Evolutionary conservation across 768 basidiomycete genomes (phyloP).

Genomic region (Chlorophyllum brunneum): DNA sequence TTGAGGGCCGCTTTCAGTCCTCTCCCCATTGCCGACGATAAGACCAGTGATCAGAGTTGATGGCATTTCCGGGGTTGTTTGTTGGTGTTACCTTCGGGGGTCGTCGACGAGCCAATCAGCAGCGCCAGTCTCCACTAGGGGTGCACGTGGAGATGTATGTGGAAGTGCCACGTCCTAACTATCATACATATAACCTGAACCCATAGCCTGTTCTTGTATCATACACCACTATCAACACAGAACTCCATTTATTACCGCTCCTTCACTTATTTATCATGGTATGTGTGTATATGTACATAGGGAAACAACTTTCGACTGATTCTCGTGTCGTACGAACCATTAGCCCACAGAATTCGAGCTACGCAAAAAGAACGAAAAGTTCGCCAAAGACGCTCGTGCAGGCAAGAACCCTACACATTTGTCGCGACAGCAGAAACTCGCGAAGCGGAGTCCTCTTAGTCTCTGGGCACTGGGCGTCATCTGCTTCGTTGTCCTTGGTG

Average conservation of each 20-base stretch:
- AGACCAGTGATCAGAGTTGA: not conserved
- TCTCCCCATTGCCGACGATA: constrained; percentile 38
- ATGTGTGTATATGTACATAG: not conserved
- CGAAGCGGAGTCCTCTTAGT: constrained; percentile 72
- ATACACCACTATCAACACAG: constrained; percentile 13
- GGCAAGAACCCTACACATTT: constrained; percentile 76
- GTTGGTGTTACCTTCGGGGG: constrained; percentile 2
- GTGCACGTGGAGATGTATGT: not conserved
- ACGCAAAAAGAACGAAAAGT: constrained; percentile 76
- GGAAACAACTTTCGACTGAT: not conserved
- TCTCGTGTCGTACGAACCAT: constrained; percentile 7
- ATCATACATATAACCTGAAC: not conserved
- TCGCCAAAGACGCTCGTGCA: constrained; percentile 64
- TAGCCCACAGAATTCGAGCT: constrained; percentile 86
- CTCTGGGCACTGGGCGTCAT: constrained; percentile 72
- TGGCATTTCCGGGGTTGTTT: not conserved
- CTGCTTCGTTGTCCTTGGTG: constrained; percentile 75
- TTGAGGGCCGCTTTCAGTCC: constrained; percentile 66
- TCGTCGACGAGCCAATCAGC: not conserved
- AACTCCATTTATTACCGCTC: constrained; percentile 15
- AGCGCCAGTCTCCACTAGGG: not conserved
- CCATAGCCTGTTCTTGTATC: constrained; percentile 10
- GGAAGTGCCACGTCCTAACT: constrained; percentile 24
- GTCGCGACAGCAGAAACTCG: constrained; percentile 67
- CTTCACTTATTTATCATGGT: constrained; percentile 24